phyloP scores from a whole-genome alignment of 176 grass and related monocot species.

The Themeda triandra region DNA sequence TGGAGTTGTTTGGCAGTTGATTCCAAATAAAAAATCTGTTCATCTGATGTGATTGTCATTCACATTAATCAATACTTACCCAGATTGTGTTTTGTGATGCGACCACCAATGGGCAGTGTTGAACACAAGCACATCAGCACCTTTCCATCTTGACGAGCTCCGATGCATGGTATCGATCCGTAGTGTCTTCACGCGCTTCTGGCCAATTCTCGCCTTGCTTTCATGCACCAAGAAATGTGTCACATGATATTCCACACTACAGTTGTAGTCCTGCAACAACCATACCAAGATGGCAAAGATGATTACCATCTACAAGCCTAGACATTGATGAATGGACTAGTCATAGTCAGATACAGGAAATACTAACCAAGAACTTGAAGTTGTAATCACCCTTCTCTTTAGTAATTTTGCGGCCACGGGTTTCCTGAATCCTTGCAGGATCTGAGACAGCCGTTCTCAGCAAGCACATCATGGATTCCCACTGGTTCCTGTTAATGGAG shows the following conservation, averaged over 20 bases:
- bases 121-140: slow-evolving; percentile 80
- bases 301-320: background rate
- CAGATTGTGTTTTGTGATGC: slow-evolving; percentile 91
- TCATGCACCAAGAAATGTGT: slow-evolving; percentile 94
- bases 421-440: slow-evolving; percentile 64
- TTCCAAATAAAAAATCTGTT: background rate
- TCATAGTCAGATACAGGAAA: slow-evolving; percentile 4
- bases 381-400: slow-evolving; percentile 85
- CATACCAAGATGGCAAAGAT: slow-evolving; percentile 4
- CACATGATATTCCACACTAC: slow-evolving; percentile 84
- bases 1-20: background rate
- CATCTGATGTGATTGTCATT: background rate
- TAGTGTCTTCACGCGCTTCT: slow-evolving; percentile 59
- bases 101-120: slow-evolving; percentile 99
- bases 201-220: slow-evolving; percentile 65
- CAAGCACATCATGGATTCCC: slow-evolving; percentile 98
- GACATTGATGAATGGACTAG: slow-evolving; percentile 24
- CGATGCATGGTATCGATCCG: slow-evolving; percentile 72
- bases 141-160: slow-evolving; percentile 75
- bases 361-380: slow-evolving; percentile 77
- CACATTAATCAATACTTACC: slow-evolving; percentile 44
- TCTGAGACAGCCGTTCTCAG: slow-evolving; percentile 49
- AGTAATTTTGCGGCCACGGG: slow-evolving; percentile 57
- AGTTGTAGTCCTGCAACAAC: slow-evolving; percentile 76
- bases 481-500: slow-evolving; percentile 94